phyloP scores from a whole-genome alignment of 2,329 filamentous ascomycete species.

The Penicillium sp. region DNA sequence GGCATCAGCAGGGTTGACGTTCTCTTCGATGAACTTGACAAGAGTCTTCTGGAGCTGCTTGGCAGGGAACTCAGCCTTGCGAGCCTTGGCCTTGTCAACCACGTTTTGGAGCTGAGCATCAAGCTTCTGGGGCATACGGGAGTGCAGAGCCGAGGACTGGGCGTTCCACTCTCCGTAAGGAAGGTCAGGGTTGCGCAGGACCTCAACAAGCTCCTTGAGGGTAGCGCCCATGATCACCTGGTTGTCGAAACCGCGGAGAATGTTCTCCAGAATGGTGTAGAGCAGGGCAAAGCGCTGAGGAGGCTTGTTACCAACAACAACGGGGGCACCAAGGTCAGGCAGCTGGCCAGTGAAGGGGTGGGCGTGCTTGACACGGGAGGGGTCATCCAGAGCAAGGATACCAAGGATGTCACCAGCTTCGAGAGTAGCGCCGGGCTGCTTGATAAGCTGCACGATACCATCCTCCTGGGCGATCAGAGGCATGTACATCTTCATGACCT shows the following conservation, averaged over 20 bases:
- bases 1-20: slow-evolving; percentile 72
- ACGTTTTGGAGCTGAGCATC: slow-evolving; percentile 81
- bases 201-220: slow-evolving; percentile 84
- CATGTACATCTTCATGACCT: slow-evolving; percentile 99
- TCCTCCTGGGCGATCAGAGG: slow-evolving; percentile 93
- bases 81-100: slow-evolving; percentile 78
- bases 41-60: slow-evolving; percentile 85
- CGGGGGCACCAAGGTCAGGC: slow-evolving; percentile 81
- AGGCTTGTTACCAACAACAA: slow-evolving; percentile 87
- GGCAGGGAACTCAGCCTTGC: slow-evolving; percentile 86
- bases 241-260: slow-evolving; percentile 93
- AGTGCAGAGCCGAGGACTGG: slow-evolving; percentile 94
- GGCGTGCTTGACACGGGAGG: slow-evolving; percentile 93
- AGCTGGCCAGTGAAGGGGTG: slow-evolving; percentile 91
- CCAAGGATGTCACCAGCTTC: slow-evolving; percentile 98
- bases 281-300: slow-evolving; percentile 83
- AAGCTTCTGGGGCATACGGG: slow-evolving; percentile 94
- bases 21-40: slow-evolving; percentile 86
- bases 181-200: slow-evolving; percentile 85
- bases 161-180: slow-evolving; percentile 97
- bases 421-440: slow-evolving; percentile 96
- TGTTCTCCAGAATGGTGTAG: slow-evolving; percentile 79
- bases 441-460: slow-evolving; percentile 96
- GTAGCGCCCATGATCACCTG: slow-evolving; percentile 91
- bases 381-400: slow-evolving; percentile 93